A percentile compares a stretch with the other conserved stretches of the same genome.
Evolutionary conservation across 2,329 filamentous ascomycete genomes (phyloP).

Genomic region (Xylariaceae sp.): DNA sequence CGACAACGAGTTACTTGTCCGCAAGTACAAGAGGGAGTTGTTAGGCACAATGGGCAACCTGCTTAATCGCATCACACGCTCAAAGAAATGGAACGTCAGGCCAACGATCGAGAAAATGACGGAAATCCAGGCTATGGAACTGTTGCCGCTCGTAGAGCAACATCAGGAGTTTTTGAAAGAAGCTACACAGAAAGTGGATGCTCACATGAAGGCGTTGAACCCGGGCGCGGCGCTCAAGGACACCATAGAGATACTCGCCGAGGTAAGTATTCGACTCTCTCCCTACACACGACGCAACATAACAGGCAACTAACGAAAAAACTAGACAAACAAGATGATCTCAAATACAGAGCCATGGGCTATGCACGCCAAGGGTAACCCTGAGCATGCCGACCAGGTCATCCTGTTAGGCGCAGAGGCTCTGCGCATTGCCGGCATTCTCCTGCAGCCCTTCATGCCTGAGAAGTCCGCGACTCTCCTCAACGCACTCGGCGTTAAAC

Average conservation of each 20-base stretch:
- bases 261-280: conserved; percentile 39
- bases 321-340: conserved; percentile 63
- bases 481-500: conserved; percentile 68
- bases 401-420: conserved; percentile 72
- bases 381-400: conserved; percentile 45
- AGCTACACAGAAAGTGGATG: conserved; percentile 39
- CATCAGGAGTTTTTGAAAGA: conserved; percentile 39
- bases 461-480: conserved; percentile 66
- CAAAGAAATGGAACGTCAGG: conserved; percentile 63
- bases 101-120: conserved; percentile 46
- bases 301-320: conserved; percentile 11
- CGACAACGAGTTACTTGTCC: conserved; percentile 69
- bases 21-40: conserved; percentile 73
- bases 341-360: conserved; percentile 63
- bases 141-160: conserved; percentile 26
- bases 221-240: conserved; percentile 59
- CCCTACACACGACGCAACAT: background rate
- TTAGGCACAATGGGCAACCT: conserved; percentile 77
- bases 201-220: conserved; percentile 58
- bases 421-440: conserved; percentile 71
- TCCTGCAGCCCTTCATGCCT: conserved; percentile 90
- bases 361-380: conserved; percentile 38
- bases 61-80: conserved; percentile 61
- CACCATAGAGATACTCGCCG: conserved; percentile 57
- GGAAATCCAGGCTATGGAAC: background rate